A percentile compares a stretch with the other conserved stretches of the same genome.
Evolutionary conservation across 2,329 filamentous ascomycete species (phyloP).

Genomic region (Pseudohalonectria lignicola): DNA sequence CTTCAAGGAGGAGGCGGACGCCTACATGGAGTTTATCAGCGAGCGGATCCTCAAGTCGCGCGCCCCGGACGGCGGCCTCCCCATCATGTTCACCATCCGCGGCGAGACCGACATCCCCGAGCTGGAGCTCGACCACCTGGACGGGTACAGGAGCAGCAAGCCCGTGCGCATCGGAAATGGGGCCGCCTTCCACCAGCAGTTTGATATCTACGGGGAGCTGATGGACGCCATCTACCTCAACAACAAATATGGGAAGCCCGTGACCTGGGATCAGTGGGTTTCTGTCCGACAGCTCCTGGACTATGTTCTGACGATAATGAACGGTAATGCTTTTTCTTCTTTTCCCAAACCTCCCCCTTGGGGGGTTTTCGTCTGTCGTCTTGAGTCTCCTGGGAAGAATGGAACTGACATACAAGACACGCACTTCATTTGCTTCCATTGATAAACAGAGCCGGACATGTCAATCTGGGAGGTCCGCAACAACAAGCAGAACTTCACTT

Average conservation of each 20-base stretch:
- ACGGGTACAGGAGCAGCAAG: slow-evolving; percentile 59
- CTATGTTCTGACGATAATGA: slow-evolving; percentile 57
- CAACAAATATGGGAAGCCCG: slow-evolving; percentile 69
- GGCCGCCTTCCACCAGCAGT: slow-evolving; percentile 64
- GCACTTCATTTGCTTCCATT: too few species aligned
- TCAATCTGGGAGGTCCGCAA: slow-evolving; percentile 77
- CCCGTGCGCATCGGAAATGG: slow-evolving; percentile 71
- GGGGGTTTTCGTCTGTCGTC: too few species aligned
- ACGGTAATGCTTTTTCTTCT: slow-evolving; percentile 26
- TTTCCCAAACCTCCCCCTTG: too few species aligned
- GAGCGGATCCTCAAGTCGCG: slow-evolving; percentile 54
- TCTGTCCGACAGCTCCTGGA: slow-evolving; percentile 59
- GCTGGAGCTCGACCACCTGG: slow-evolving; percentile 55
- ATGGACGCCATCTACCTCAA: slow-evolving; percentile 70
- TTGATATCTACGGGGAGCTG: slow-evolving; percentile 71
- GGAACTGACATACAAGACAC: too few species aligned
- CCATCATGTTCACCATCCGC: slow-evolving; percentile 74
- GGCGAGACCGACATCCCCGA: slow-evolving; percentile 68
- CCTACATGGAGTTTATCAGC: slow-evolving; percentile 70
- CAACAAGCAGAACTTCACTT: slow-evolving; percentile 65
- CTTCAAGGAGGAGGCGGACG: slow-evolving; percentile 64
- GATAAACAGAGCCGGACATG: slow-evolving; percentile 62
- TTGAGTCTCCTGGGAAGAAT: too few species aligned
- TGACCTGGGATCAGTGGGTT: slow-evolving; percentile 68
- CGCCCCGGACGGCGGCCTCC: slow-evolving; percentile 49